A percentile compares a stretch with the other conserved stretches of the same genome.
Conservation (phyloP, 1,139 yeast genomes). For the Taiozyma sp. region DNA sequence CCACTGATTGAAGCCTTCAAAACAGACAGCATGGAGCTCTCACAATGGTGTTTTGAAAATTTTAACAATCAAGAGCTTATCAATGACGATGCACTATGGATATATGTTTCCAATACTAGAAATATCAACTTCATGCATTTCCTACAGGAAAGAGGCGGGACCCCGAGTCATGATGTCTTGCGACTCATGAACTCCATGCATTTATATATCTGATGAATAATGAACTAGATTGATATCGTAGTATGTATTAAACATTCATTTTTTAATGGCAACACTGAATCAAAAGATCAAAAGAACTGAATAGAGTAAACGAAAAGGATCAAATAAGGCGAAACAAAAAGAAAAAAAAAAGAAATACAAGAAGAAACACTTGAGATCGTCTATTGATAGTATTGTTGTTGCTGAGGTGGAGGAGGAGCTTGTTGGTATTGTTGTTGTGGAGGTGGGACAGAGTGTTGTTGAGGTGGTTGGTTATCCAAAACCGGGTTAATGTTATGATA, state of each 20-base stretch:
- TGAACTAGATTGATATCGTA: background rate
- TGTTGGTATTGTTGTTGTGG: conserved; percentile 4
- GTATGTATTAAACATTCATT: background rate
- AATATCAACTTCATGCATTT: conserved; percentile 6
- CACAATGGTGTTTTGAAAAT: conserved; percentile 15
- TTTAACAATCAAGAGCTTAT: conserved; percentile 2
- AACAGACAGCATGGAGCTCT: conserved; percentile 4
- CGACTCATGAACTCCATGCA: conserved; percentile 3
- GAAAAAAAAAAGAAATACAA: background rate
- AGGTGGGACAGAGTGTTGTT: conserved; percentile 1
- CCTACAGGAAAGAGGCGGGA: conserved; percentile 15
- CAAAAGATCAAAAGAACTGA: background rate
- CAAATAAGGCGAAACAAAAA: background rate
- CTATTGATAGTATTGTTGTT: conserved; percentile 15
- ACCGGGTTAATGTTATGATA: conserved; percentile 28
- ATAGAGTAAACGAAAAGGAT: background rate
- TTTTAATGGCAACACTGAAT: background rate
- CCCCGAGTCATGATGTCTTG: conserved; percentile 16
- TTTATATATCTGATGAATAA: background rate
- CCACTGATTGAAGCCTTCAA: conserved; percentile 16
- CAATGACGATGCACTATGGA: conserved; percentile 18
- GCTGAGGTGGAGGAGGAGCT: conserved; percentile 15
- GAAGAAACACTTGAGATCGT: background rate
- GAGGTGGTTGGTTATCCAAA: conserved; percentile 1
- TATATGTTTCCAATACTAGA: conserved; percentile 5